Evolutionary conservation across 2,329 filamentous ascomycete genomes (phyloP), one percentile per base, ranked within the genome.

Genomic region (Pseudocercospora musae): DNA sequence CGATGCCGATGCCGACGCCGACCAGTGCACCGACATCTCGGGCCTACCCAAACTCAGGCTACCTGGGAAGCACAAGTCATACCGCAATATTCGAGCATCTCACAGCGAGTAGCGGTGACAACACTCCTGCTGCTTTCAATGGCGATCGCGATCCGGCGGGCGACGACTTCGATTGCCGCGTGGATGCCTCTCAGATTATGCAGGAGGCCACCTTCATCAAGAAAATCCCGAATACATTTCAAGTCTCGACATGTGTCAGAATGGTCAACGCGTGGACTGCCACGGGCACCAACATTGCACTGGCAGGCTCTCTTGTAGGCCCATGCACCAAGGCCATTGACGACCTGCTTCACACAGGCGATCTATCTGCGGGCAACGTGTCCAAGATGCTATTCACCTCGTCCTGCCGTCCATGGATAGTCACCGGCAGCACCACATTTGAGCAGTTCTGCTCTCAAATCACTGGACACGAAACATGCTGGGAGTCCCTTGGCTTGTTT

Each of bases 401-500:
- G 10, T 54, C 52, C n/a, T 54, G 55, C 18, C 55, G 55, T 7
- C 37, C 42, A 13, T 48, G 42, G 42, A 29, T 57, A 21, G 42
- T 52, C 21, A 52, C 48, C 10, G 48, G 7, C 4, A 27, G 33
- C n/a, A 57, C 42, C 37, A 48, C 37, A 4, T 48, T 48, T 21
- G 55, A 57, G 15, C 55, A 46, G n/a, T 57, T 37, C 40, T 63
- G 27, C 58, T 63, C 48, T 20, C 46, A 60, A 25, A 49, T 21
- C 37, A 54, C 18, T 21, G 46, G 33, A 46, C 57, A 52, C 23
- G 44, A 53, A 33, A 63, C 71, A 11, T 75, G 78, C 10, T 79
- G 78, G 78, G 78, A 79, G 53, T 75, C 75, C 0, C 54, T 80
- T 1, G 77, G 76, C 1, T 69, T 77, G 42, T 74, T 80, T 9